phyloP scores from a whole-genome alignment of 2,329 filamentous ascomycete genomes.

The Tolypocladium tropicale region DNA sequence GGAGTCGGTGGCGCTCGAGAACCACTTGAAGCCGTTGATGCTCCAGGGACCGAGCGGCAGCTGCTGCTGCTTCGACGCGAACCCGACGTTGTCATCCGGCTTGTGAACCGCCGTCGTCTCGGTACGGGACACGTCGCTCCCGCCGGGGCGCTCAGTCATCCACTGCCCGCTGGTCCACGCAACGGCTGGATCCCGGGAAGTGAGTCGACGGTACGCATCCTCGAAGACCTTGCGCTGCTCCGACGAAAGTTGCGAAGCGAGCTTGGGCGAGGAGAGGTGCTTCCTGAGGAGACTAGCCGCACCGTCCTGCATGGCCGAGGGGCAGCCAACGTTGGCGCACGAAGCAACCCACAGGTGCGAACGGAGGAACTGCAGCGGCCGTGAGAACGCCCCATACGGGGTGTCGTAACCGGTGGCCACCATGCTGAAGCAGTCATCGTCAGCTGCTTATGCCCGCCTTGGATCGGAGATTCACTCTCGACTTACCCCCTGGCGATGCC shows the following conservation, averaged over 20 bases:
- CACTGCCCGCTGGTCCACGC: conserved; percentile 68
- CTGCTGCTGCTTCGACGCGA: conserved; percentile 9
- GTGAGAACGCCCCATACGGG: conserved; percentile 36
- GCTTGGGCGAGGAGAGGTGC: conserved; percentile 25
- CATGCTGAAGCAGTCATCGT: conserved; percentile 22
- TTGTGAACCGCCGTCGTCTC: conserved; percentile 46
- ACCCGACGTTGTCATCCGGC: conserved; percentile 5
- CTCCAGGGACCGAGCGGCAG: conserved; percentile 43
- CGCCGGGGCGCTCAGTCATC: conserved; percentile 65
- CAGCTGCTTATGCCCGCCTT: not conserved
- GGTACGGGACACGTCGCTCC: conserved; percentile 57
- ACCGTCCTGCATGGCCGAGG: conserved; percentile 57
- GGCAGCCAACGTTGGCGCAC: conserved; percentile 52
- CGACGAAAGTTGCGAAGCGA: conserved; percentile 14
- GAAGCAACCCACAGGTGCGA: conserved; percentile 50
- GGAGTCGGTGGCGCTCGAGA: conserved; percentile 18
- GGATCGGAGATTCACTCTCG: not conserved
- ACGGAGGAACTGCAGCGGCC: conserved; percentile 49
- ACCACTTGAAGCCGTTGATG: conserved; percentile 58
- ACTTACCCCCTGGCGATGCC: conserved; percentile 42
- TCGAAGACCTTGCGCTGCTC: conserved; percentile 33
- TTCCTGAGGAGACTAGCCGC: conserved; percentile 40
- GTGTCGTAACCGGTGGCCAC: conserved; percentile 51
- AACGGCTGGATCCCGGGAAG: conserved; percentile 32
- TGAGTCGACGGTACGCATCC: conserved; percentile 42